Evolutionary conservation across 352 stramenopile species (phyloP).

Genomic region (Phytophthora pseudosyringae): DNA sequence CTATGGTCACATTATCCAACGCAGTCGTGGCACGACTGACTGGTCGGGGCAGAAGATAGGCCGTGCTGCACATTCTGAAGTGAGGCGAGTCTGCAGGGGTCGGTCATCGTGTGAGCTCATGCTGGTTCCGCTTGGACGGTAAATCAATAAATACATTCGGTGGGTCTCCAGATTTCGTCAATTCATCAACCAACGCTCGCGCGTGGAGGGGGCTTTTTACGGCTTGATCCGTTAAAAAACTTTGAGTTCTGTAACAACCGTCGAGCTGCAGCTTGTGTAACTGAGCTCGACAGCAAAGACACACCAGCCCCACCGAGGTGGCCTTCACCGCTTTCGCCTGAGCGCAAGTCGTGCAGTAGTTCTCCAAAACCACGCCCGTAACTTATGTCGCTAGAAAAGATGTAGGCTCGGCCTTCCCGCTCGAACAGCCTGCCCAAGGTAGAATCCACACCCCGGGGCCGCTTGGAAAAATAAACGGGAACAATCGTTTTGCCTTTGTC

Average conservation of each 20-base stretch:
- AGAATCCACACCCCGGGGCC: conserved; percentile 50
- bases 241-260: conserved; percentile 42
- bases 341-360: conserved; percentile 53
- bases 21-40: too few species aligned
- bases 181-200: conserved; percentile 35
- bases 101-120: too few species aligned
- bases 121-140: background rate
- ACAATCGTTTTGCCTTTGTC: conserved; percentile 84
- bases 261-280: conserved; percentile 45
- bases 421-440: conserved; percentile 49
- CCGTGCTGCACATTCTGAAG: too few species aligned
- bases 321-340: conserved; percentile 21
- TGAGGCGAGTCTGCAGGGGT: background rate
- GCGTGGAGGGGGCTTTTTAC: conserved; percentile 21
- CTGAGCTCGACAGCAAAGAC: conserved; percentile 38
- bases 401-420: conserved; percentile 39
- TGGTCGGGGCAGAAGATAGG: too few species aligned
- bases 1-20: too few species aligned
- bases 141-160: conserved; percentile 12
- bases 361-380: conserved; percentile 72
- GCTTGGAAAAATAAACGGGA: conserved; percentile 71
- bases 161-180: background rate
- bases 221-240: conserved; percentile 13
- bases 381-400: conserved; percentile 70
- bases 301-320: conserved; percentile 23